Percentiles rank a stretch among this genome's conserved stretches.
phyloP scores from a whole-genome alignment of 2,329 filamentous ascomycete genomes.

The Mollisiaceae sp. region DNA sequence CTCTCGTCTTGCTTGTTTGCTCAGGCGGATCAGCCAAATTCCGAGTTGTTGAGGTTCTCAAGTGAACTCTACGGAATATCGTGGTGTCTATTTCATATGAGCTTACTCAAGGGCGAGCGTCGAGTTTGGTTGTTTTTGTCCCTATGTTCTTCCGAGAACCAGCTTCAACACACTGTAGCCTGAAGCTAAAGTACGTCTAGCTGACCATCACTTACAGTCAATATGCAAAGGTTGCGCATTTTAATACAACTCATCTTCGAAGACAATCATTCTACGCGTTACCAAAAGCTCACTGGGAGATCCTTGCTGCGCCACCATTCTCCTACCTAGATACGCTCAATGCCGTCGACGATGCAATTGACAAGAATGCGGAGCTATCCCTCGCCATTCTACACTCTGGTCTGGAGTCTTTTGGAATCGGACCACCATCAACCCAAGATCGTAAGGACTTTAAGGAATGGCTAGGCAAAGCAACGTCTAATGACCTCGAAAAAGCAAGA shows the following conservation, averaged over 20 bases:
- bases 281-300: conserved; percentile 80
- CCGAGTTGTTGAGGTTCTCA: no score
- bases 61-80: no score
- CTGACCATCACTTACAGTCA: conserved; percentile 59
- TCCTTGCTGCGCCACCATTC: conserved; percentile 82
- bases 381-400: conserved; percentile 76
- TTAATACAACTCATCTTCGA: conserved; percentile 88
- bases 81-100: no score
- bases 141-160: conserved; percentile 9
- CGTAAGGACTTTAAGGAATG: conserved; percentile 55
- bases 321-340: conserved; percentile 79
- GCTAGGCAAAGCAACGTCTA: conserved; percentile 70
- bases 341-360: conserved; percentile 84
- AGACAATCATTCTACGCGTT: conserved; percentile 93
- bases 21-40: no score
- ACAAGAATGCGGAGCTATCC: conserved; percentile 83
- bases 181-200: neutral
- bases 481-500: conserved; percentile 87
- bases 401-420: conserved; percentile 67
- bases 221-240: conserved; percentile 84
- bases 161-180: no score
- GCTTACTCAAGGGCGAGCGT: no score
- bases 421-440: conserved; percentile 24
- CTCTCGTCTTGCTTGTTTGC: conserved; percentile 31
- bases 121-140: neutral